A percentile compares a stretch with the other conserved stretches of the same genome.
Conservation (phyloP, 192 early-diverging fungal species). For the Dissophora ornata region DNA sequence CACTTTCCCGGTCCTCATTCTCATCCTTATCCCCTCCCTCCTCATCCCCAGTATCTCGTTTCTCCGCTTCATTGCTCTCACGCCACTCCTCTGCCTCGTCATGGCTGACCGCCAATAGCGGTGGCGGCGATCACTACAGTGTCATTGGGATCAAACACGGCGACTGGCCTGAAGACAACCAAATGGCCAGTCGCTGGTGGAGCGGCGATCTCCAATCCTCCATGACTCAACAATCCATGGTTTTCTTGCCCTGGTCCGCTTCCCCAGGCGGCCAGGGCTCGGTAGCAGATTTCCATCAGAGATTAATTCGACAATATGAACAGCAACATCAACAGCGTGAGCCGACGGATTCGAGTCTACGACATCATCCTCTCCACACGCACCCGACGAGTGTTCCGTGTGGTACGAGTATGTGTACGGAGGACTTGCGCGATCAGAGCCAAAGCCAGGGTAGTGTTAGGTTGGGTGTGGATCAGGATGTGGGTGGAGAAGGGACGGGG, state of each 20-base stretch:
- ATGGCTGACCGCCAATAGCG: background rate
- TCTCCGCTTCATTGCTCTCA: background rate
- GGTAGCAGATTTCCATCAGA: conserved; percentile 8
- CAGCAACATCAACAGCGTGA: background rate
- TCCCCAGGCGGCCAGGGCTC: conserved; percentile 2
- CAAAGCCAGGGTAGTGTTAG: no score
- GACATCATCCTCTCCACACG: background rate
- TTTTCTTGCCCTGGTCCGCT: conserved; percentile 28
- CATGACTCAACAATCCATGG: conserved; percentile 29
- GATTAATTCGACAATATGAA: conserved; percentile 6
- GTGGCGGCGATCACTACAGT: conserved; percentile 26
- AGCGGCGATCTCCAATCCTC: conserved; percentile 17
- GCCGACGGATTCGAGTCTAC: background rate
- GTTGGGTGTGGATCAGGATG: background rate
- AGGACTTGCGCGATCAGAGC: no score
- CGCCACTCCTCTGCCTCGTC: background rate
- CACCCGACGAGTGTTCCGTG: background rate
- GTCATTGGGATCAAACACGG: conserved; percentile 44
- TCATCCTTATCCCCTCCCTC: background rate
- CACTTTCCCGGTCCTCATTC: background rate
- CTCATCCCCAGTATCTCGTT: background rate
- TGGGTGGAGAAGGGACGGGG: no score
- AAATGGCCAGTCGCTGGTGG: conserved; percentile 26
- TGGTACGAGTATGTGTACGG: background rate
- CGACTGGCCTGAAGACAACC: conserved; percentile 32